Conservation (phyloP, 208 protist species). For the Leptomonas seymouri region DNA sequence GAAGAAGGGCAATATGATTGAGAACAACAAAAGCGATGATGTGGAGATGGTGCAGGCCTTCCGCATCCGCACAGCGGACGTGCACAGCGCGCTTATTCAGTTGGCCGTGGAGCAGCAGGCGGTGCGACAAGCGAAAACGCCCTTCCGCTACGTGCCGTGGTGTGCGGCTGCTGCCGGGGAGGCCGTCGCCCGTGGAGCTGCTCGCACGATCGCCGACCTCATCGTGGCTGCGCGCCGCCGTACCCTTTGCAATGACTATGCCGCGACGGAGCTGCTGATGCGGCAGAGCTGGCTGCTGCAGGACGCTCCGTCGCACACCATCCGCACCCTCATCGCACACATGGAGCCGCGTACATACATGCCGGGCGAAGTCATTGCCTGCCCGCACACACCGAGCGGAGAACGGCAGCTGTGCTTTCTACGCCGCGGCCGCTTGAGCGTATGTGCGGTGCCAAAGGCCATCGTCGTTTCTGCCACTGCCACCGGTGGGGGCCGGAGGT, state of each 20-base stretch:
- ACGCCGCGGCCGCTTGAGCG: conserved; percentile 62
- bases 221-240: conserved; percentile 62
- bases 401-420: conserved; percentile 81
- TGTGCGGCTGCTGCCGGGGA: conserved; percentile 21
- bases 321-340: conserved; percentile 72
- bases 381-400: conserved; percentile 49
- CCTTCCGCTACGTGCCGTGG: conserved; percentile 26
- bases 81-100: conserved; percentile 65
- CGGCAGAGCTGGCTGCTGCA: conserved; percentile 91
- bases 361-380: conserved; percentile 79
- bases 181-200: conserved; percentile 16
- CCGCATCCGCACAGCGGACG: conserved; percentile 63
- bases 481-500: background rate
- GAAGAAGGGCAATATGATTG: conserved; percentile 5
- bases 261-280: conserved; percentile 74
- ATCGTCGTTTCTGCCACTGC: background rate
- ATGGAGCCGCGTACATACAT: conserved; percentile 69
- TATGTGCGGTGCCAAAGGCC: conserved; percentile 45
- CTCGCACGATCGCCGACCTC: conserved; percentile 40
- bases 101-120: conserved; percentile 32
- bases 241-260: conserved; percentile 65
- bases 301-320: conserved; percentile 72
- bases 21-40: conserved; percentile 7
- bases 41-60: conserved; percentile 54
- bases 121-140: conserved; percentile 11